A percentile compares a stretch with the other conserved stretches of the same genome.
Conservation (phyloP, 177 flowering plant species). For the Vitis hybrid region DNA sequence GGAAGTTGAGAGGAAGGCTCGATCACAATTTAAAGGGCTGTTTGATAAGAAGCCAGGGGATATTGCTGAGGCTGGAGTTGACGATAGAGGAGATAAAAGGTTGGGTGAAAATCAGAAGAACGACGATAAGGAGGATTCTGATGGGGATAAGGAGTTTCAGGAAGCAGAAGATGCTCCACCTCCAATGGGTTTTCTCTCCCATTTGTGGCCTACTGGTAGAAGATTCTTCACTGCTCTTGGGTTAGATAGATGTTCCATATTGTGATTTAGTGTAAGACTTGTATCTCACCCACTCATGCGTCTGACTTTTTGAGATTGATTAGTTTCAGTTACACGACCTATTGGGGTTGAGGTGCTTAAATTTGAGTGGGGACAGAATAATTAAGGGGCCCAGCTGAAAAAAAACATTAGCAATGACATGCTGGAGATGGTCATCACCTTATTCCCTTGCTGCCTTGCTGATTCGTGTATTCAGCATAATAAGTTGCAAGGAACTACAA, state of each 20-base stretch:
- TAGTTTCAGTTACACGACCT: too few species aligned
- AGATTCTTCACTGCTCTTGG: conserved; percentile 65
- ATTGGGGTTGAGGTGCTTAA: too few species aligned
- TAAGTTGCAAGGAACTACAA: too few species aligned
- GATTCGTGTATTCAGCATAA: too few species aligned
- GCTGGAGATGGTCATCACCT: too few species aligned
- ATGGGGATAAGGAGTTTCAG: conserved; percentile 23
- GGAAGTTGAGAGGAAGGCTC: conserved; percentile 77
- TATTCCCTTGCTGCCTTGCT: too few species aligned
- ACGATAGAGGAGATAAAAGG: conserved; percentile 21
- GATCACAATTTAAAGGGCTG: conserved; percentile 89
- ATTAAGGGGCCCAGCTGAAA: too few species aligned
- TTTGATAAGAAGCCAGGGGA: conserved; percentile 99
- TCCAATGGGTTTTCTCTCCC: conserved; percentile 42
- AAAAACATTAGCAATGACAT: too few species aligned
- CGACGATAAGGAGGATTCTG: conserved; percentile 21
- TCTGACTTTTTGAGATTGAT: too few species aligned
- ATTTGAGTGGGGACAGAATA: too few species aligned
- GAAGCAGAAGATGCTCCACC: conserved; percentile 36
- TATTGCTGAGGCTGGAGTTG: conserved; percentile 62
- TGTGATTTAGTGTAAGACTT: conserved; percentile 26
- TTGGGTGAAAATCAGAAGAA: conserved; percentile 23
- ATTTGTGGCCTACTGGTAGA: conserved; percentile 58
- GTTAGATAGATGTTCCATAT: conserved; percentile 55
- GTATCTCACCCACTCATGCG: too few species aligned